Evolutionary conservation across 1,284 basidiomycete genomes (phyloP), one percentile per base, ranked within the genome.

Genomic region (Lentinula novae-zelandiae): DNA sequence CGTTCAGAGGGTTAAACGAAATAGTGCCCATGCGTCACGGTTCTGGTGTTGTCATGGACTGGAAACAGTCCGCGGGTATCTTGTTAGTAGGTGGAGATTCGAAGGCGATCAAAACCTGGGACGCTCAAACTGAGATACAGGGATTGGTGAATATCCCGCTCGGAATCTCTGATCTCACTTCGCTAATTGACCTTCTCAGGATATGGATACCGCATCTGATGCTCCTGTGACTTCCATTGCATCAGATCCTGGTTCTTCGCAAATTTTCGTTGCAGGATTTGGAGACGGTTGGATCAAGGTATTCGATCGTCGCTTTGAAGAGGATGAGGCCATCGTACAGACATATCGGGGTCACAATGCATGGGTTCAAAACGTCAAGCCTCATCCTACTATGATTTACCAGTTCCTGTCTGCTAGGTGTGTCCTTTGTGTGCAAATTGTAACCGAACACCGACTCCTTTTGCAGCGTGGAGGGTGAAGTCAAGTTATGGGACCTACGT

Each of bases 361-460:
- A 8, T 98, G 96, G 95, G 87, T 98, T 17, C 93, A 95, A 72
- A 94, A 90, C 66, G 91, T 96, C 38, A 87, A 89, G 65, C 90
- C 95, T 79, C 92, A 98, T 75, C 86, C 90, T 9, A 85, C 82
- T 2, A 79, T 85, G 6, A 77, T 82, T 20, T 81, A 83, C 15
- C 93, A 96, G 68, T 84, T 98, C 65, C 76, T 98, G 9, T 95
- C 95, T n/a, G 95, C 92, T 44, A 90, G 91, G 94, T 95, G 66
- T 60, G 82, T 57, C 5, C 17, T 51, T 59, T 17, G 42, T 13
- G 4, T 50, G 15, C 12, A 4, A 20, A 22, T 9, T 50, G 5
- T 10, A 55, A 10, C 10, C 44, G 3, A 34, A 9, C 7, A 55
- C 27, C 44, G 48, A 27, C 44, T 38, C 42, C 52, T 62, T 55